Base-by-base conservation (phyloP, 2,329 filamentous ascomycete genomes). In the Thelonectria olida region DNA sequence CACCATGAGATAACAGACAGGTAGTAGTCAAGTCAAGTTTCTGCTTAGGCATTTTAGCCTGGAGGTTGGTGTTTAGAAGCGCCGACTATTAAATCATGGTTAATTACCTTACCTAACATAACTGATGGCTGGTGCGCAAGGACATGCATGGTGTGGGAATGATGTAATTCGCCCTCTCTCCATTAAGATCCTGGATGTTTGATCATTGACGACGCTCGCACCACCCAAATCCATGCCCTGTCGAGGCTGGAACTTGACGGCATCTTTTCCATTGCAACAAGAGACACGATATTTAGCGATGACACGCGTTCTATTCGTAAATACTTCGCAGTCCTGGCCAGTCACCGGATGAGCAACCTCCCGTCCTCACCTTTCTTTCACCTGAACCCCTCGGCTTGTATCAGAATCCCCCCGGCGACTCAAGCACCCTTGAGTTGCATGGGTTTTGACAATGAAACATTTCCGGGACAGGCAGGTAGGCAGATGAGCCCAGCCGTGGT, bases 381-480 rank as follows among this genome's bases (percentile, higher is more conserved):
- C 56, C 56, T 58, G 58, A 60, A 51, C 47, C 57, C 50, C 28
- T 17, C 3, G 42, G 42, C 42, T 39, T 44, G 57, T 54, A 27
- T 60, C 51, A 60, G 42, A 44, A 59, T 49, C 34, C 42, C 44
- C 36, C 54, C 54, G 19, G 25, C 25, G 10, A 45, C 28, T 15
- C 8, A 19, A 19, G 10, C 25, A 20, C 19, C 41, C 20, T 12
- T 41, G 17, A 27, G 20, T 27, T 45, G n/a, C 42, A 27, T 45
- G 42, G 31, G 42, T n/a, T n/a, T 22, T 5, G 23, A 15, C 42
- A 45, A 25, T 45, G 42, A 27, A 45, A 45, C 22, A 45, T 45
- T 22, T 23, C 20, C 22, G 23, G 42, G 42, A 25, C 13, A 45
- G 42, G 42, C 22, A 45, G 42, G 42, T n/a, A 27, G 42, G 27